phyloP scores from a whole-genome alignment of 331 rosid species.

The Stylosanthes scabra region DNA sequence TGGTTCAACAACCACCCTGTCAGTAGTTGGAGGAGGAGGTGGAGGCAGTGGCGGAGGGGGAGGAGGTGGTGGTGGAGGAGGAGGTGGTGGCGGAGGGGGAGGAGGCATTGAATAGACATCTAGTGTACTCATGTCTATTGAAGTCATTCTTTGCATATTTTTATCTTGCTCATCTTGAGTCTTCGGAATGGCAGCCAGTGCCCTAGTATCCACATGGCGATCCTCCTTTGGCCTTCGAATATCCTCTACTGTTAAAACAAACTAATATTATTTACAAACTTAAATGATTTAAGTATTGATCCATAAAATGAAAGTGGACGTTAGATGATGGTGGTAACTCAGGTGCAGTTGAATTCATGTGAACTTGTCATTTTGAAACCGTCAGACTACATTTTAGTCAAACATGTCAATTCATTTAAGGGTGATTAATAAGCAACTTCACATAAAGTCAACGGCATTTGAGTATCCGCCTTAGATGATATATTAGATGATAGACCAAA shows the following conservation, averaged over 20 bases:
- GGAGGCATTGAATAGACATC: conserved; percentile 64
- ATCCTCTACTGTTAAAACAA: conserved; percentile 43
- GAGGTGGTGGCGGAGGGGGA: conserved; percentile 67
- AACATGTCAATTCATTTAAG: no score
- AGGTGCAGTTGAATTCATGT: no score
- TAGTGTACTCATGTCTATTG: conserved; percentile 56
- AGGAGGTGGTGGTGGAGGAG: conserved; percentile 12
- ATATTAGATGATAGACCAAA: conserved; percentile 30
- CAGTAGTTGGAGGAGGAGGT: conserved; percentile 38
- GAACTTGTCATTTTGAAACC: no score
- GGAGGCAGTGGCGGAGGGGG: conserved; percentile 44
- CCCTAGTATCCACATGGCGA: conserved; percentile 56
- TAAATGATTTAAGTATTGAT: background rate
- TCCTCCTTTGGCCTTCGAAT: conserved; percentile 60
- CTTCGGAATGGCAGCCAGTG: conserved; percentile 61
- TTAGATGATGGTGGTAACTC: no score
- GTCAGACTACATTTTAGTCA: no score
- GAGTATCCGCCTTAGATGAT: background rate
- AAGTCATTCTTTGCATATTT: conserved; percentile 49
- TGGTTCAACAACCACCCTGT: conserved; percentile 72
- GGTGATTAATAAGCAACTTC: no score
- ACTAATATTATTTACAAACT: conserved; percentile 16
- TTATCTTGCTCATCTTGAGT: conserved; percentile 54
- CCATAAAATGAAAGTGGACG: conserved; percentile 9
- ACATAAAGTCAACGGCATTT: no score